Evolutionary conservation across 108 stramenopile species (phyloP).

Genomic region (Pinguiococcus pyrenoidosus): DNA sequence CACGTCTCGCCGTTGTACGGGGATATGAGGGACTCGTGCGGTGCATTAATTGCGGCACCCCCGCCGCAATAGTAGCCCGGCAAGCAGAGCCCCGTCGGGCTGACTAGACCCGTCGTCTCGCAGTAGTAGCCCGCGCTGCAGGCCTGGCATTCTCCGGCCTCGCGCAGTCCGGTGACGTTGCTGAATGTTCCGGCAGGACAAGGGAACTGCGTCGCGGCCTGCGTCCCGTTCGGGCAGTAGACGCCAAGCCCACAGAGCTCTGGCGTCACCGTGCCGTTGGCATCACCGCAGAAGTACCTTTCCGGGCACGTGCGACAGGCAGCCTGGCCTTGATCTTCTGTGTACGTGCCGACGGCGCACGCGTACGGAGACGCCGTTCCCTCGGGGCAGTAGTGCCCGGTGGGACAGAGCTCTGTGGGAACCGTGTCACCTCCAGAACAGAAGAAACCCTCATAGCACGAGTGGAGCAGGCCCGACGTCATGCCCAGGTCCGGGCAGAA

Average conservation of each 20-base stretch:
- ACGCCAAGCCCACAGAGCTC: too few species aligned
- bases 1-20: too few species aligned
- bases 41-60: slow-evolving; percentile 5
- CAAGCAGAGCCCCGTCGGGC: neutral
- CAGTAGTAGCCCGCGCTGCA: slow-evolving; percentile 11
- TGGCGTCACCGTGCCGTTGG: too few species aligned
- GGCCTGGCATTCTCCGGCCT: neutral
- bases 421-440: slow-evolving; percentile 2
- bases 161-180: neutral
- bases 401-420: slow-evolving; percentile 2
- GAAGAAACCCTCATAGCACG: slow-evolving; percentile 8
- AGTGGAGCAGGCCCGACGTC: too few species aligned
- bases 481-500: neutral
- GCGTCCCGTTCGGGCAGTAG: slow-evolving; percentile 10
- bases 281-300: too few species aligned
- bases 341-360: slow-evolving; percentile 37
- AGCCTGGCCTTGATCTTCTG: too few species aligned
- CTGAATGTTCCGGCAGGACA: too few species aligned
- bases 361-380: slow-evolving; percentile 20
- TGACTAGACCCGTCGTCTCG: neutral
- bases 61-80: slow-evolving; percentile 22
- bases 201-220: neutral
- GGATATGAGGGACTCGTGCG: too few species aligned
- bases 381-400: slow-evolving; percentile 26
- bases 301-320: too few species aligned